Base-by-base conservation (phyloP, 2,329 filamentous ascomycete species). In the Verticillium alfalfae region DNA sequence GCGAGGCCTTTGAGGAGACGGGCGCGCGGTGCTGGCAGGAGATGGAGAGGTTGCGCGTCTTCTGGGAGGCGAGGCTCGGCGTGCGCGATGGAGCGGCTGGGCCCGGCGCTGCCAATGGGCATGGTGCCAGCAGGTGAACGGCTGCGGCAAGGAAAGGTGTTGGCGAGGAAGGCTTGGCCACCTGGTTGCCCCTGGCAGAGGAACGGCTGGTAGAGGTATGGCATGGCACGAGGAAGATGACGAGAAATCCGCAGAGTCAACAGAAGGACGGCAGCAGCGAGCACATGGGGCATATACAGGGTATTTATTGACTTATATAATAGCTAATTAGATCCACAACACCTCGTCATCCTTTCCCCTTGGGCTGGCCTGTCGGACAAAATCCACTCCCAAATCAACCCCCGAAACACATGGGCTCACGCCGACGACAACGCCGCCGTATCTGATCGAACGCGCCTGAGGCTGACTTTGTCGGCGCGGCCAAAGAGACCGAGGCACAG, bases 401-500 rank as follows among this genome's bases (percentile, higher is more conserved):
- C 49, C 56, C 26, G 5, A 31, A 31, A 31, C 26, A 31, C 26
- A 31, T 31, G 1, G 45, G 60, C 58, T 67, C 67, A 67, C 61
- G 65, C 66, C 63, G 63, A 63, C 63, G 63, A 63, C 67, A 73
- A 67, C 31, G 65, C 62, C 56, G 70, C 64, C 60, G 75, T 66
- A 60, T 84, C 83, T 6, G 75, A 80, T 57, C 66, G 72, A 5
- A 87, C 73, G 55, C 86, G 78, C 62, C 79, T 78, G 70, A 88
- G 73, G 22, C 67, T 69, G 16, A 87, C 72, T 65, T 79, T 79
- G 12, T 85, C 79, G 22, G 66, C 60, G 16, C 86, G 76, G 0
- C 92, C 91, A 72, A 93, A 90, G 54, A 89, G 68, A 0, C 92
- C 92, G 37, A 96, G 71, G 15, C 80, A 82, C 63, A 96, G 67